These are phyloP conservation scores for Boechera divaricarpa DNA, from an alignment of 345 rosid genomes.

Conservation along the genomic window DNA sequence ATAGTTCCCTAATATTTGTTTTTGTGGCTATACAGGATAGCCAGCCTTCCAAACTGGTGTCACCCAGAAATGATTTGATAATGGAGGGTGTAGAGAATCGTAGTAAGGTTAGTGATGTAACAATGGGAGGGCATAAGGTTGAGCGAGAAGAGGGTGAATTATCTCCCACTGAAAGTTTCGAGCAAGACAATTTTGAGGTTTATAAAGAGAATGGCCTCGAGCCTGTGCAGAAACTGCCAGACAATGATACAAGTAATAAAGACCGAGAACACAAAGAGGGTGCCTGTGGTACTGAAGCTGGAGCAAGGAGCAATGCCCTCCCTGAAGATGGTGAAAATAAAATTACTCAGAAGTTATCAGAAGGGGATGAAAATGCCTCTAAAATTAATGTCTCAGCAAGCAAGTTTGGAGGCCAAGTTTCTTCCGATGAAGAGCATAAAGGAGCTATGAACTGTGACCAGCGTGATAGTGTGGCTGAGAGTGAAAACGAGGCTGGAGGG, in stretches of 20 bases:
- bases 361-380: conserved; percentile 75
- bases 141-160: conserved; percentile 99
- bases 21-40: conserved; percentile 57
- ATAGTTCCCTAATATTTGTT: neutral
- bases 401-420: conserved; percentile 75
- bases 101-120: conserved; percentile 56
- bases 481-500: conserved; percentile 92
- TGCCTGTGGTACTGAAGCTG: conserved; percentile 58
- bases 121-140: conserved; percentile 58
- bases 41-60: conserved; percentile 48
- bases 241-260: conserved; percentile 54
- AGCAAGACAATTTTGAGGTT: conserved; percentile 82
- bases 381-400: conserved; percentile 75
- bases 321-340: conserved; percentile 81
- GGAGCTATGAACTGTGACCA: conserved; percentile 58
- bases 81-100: conserved; percentile 53
- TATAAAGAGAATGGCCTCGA: conserved; percentile 67
- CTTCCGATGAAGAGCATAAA: conserved; percentile 85
- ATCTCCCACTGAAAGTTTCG: conserved; percentile 91
- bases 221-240: conserved; percentile 59
- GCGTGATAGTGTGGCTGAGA: conserved; percentile 71
- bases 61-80: conserved; percentile 56
- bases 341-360: conserved; percentile 70
- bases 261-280: conserved; percentile 56
- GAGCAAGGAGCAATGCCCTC: conserved; percentile 65